These are phyloP conservation scores for Musa schizocarpa DNA, from an alignment of 176 grass and related monocot species.

Conservation along the genomic window DNA sequence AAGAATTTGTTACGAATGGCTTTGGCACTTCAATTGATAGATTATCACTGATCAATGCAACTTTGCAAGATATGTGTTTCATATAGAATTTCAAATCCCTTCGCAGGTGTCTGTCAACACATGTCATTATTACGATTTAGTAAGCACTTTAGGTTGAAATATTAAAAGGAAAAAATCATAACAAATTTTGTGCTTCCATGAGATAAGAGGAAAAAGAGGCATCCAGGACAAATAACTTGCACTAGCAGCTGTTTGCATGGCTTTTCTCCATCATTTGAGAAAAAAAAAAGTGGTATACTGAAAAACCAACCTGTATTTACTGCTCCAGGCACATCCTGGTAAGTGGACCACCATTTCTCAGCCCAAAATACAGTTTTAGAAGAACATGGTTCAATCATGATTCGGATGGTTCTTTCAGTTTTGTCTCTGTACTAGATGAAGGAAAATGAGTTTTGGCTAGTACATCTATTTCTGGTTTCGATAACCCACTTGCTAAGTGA, in stretches of 20 bases:
- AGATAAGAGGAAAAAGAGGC: neutral
- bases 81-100: conserved; percentile 49
- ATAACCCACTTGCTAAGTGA: neutral
- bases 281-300: neutral
- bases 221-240: neutral
- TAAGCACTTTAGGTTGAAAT: neutral
- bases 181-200: too few relatives aligned
- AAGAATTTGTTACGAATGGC: conserved; percentile 23
- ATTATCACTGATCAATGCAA: conserved; percentile 44
- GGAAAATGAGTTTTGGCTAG: neutral
- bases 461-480: neutral
- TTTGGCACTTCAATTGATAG: conserved; percentile 31
- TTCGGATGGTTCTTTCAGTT: neutral
- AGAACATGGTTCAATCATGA: too few relatives aligned
- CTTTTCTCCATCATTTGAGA: neutral
- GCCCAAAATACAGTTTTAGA: neutral
- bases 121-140: conserved; percentile 1
- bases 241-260: neutral
- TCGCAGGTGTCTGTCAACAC: conserved; percentile 38
- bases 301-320: neutral
- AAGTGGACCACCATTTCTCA: neutral
- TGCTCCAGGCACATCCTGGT: neutral
- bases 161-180: neutral
- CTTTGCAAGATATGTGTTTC: conserved; percentile 61
- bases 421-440: neutral